Evolutionary conservation across 106 monocot genomes (phyloP), one percentile per base, ranked within the genome.

Genomic region (Platanthera zijinensis): DNA sequence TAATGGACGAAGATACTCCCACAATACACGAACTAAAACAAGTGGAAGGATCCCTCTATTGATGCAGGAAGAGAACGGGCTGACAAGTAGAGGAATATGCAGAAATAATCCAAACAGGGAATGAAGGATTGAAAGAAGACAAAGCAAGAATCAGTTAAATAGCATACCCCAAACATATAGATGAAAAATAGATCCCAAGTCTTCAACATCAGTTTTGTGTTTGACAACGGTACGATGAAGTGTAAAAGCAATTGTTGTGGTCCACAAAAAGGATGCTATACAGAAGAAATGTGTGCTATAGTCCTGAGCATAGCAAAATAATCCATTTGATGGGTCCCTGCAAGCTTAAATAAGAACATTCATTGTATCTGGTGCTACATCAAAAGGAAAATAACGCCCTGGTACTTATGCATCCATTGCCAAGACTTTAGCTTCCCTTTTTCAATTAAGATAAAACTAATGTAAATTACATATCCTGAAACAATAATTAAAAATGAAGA

Each of bases 201-300:
- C 99, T 84, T 99, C 94, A 74, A 99, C 93, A 83, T 99, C 99
- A 71, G 92, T 80, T 83, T 99, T 99, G 78, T 99, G 99, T 75
- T 85, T 88, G 46, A 99, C 99, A 88, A 99, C 99, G 45, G 99
- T 99, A 46, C 99, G 99, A 57, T 99, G 99, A 79, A 99, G 89
- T 83, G 99, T 94, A 74, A 99, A 94, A 45, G 99, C 99, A 85
- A 99, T 99, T 57, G 94, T 99, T 53, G 94, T 99, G 19, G 99
- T 99, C 99, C 94, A 99, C 17, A 97, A 69, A 79, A 99, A 99
- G 39, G 99, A 99, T 72, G 99, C 94, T 52, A 99, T 91, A 75
- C 99, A 99, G 70, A 94, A 99, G 83, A 99, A 99, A 74, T 97
- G 93, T 72, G 90, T 87, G 80, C 93, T 93, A 53, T 93, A 97